Percentiles rank a stretch among this genome's conserved stretches.
Evolutionary conservation across 1,139 yeast species (phyloP).

Genomic region (Debaryomyces fabryi): DNA sequence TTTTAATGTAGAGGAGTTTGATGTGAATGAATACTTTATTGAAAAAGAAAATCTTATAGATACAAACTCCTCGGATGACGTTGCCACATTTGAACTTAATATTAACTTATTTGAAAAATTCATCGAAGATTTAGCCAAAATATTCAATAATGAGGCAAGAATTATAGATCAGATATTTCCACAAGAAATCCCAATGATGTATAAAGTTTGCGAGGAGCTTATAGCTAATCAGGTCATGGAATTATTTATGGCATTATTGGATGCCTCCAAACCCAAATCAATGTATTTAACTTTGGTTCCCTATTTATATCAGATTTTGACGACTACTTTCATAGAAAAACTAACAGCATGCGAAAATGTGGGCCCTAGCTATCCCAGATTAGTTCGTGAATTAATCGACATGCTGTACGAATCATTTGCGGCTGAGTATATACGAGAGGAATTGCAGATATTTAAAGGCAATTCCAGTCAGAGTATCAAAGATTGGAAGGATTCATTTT

Average conservation of each 20-base stretch:
- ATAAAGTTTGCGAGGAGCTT: conserved; percentile 49
- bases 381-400: conserved; percentile 47
- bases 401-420: conserved; percentile 50
- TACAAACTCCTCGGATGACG: conserved; percentile 12
- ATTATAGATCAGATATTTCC: conserved; percentile 48
- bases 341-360: conserved; percentile 35
- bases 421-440: conserved; percentile 54
- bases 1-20: conserved; percentile 33
- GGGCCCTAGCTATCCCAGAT: conserved; percentile 34
- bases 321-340: conserved; percentile 26
- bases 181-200: conserved; percentile 48
- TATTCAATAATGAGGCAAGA: conserved; percentile 39
- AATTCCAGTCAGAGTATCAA: conserved; percentile 29
- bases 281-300: conserved; percentile 37
- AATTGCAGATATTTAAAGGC: conserved; percentile 34
- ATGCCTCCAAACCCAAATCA: conserved; percentile 29
- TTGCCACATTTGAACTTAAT: conserved; percentile 16
- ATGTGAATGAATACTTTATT: conserved; percentile 24
- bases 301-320: conserved; percentile 31
- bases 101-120: conserved; percentile 26
- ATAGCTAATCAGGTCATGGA: conserved; percentile 46
- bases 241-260: conserved; percentile 33
- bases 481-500: conserved; percentile 39
- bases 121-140: conserved; percentile 28
- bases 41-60: neutral